Base-by-base conservation (phyloP, 495 filamentous ascomycete genomes). In the Lepraria neglecta region DNA sequence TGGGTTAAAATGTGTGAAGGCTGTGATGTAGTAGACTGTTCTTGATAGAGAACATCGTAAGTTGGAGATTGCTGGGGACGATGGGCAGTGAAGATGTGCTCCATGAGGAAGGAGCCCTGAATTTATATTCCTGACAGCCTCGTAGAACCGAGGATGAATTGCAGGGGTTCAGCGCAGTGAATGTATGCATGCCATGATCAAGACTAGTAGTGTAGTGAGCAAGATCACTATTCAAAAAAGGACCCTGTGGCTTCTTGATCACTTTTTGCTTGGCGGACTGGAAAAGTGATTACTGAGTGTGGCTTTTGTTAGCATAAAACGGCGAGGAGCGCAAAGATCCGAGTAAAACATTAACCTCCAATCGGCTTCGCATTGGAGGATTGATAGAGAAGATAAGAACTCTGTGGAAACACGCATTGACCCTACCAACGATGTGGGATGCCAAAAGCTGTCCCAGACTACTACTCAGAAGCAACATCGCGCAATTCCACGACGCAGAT, bases 221-320 rank as follows among this genome's bases (percentile, higher is more conserved):
- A n/a, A 53, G 51, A 53, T 33, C 51, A 33, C 27, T 28, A 28
- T n/a, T 52, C 48, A 31, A 31, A 52, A 28, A 33, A 50, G 46
- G 46, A 24, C 19, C 9, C 21, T 50, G 46, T 50, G 48, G 48
- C 27, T 42, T 24, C 48, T 51, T 28, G 48, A 9, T 51, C 14
- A 30, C 27, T 10, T 54, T n/a, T 33, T 54, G 28, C 28, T 31
- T 31, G 15, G 48, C 21, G 4, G 28, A 52, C 3, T 33, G 12
- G 3, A 27, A 50, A n/a, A n/a, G 4, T 52, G 27, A 52, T 52
- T 52, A 52, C 28, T 11, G 48, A 52, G 48, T 24, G 1, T 9
- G 15, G 35, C 4, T 38, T 10, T 6, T 35, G 33, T 2, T 4
- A 11, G 10, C 33, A 35, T 35, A 11, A 11, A 35, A 11, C 30